phyloP scores from a whole-genome alignment of 192 early-diverging fungal genomes.

The Anaeromyces robustus region DNA sequence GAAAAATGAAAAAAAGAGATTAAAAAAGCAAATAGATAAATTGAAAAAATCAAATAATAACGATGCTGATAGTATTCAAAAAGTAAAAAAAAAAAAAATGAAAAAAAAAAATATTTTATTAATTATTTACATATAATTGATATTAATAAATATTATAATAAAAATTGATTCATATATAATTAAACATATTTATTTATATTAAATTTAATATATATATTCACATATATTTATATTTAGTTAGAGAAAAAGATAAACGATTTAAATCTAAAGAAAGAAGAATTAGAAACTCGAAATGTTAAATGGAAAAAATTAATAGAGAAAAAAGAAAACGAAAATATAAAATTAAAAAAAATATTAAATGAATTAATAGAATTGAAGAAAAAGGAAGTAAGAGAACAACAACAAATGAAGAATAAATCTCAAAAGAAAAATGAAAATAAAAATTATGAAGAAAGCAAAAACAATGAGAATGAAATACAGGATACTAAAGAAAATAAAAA shows the following conservation, averaged over 20 bases:
- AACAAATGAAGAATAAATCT: neutral
- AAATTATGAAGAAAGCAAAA: neutral
- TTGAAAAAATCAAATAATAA: neutral
- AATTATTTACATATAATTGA: neutral
- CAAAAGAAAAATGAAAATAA: neutral
- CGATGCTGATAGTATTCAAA: neutral
- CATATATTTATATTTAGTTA: neutral
- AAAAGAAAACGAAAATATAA: neutral
- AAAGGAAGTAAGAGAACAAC: neutral
- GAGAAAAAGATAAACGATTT: neutral
- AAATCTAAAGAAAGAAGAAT: neutral
- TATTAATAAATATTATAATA: neutral
- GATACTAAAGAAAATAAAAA: neutral
- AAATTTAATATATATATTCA: neutral
- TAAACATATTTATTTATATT: no score
- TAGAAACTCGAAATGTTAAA: neutral
- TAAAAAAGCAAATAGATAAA: neutral
- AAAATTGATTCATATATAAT: no score
- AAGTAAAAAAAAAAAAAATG: neutral
- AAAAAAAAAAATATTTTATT: neutral
- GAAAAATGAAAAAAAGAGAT: neutral
- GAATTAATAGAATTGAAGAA: neutral
- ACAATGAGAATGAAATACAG: neutral
- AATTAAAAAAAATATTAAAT: neutral
- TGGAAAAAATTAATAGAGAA: neutral